These are phyloP conservation scores for Solanum hybrid DNA, from an alignment of 305 asterid species.

Conservation along the genomic window DNA sequence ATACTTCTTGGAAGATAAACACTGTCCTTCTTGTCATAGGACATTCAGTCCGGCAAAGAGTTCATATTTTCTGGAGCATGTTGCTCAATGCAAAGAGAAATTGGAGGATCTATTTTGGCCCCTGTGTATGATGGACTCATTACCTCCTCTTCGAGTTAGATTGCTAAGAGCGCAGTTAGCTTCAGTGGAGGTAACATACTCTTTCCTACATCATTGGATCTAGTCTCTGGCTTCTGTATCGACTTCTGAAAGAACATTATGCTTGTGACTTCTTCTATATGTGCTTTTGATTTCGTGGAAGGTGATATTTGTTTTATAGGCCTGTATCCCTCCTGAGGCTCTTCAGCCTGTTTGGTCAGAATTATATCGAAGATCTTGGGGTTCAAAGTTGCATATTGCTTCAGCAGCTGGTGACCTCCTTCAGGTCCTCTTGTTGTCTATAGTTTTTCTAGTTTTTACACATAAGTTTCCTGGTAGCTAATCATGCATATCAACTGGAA, in stretches of 20 bases:
- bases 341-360: constrained; percentile 60
- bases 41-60: constrained; percentile 21
- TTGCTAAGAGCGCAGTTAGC: constrained; percentile 65
- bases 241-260: background rate
- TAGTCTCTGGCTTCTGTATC: background rate
- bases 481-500: background rate
- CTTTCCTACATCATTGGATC: background rate
- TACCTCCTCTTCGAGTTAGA: constrained; percentile 47
- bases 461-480: background rate
- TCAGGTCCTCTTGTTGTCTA: constrained; percentile 36
- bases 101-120: constrained; percentile 16
- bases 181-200: constrained; percentile 51
- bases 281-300: constrained; percentile 2
- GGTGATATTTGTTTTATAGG: constrained; percentile 38
- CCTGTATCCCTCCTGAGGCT: constrained; percentile 65
- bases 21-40: constrained; percentile 48
- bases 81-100: constrained; percentile 35
- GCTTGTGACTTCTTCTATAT: background rate
- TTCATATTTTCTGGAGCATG: constrained; percentile 33
- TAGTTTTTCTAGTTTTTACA: background rate
- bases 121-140: constrained; percentile 16
- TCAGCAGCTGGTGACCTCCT: constrained; percentile 61
- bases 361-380: constrained; percentile 52
- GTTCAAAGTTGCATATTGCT: constrained; percentile 42
- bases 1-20: constrained; percentile 39